phyloP scores from a whole-genome alignment of 2,329 filamentous ascomycete species.

The Chrysoporthe austroafricana region DNA sequence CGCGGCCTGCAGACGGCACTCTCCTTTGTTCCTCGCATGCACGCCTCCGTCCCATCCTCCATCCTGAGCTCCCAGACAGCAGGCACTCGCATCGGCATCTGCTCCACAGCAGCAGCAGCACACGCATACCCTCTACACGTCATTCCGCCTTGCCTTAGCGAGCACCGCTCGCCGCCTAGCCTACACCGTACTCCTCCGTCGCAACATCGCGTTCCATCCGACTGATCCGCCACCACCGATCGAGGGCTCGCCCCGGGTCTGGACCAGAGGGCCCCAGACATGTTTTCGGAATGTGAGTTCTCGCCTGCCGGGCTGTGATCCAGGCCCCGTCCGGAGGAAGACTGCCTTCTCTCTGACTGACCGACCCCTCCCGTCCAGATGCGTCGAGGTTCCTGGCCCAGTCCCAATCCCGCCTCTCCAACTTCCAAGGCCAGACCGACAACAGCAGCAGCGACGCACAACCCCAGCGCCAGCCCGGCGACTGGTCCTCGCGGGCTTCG shows the following conservation, averaged over 20 bases:
- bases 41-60: background rate
- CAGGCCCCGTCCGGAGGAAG: background rate
- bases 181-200: background rate
- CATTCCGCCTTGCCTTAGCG: slow-evolving; percentile 15
- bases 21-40: slow-evolving; percentile 1
- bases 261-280: slow-evolving; percentile 43
- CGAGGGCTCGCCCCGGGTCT: slow-evolving; percentile 20
- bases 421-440: slow-evolving; percentile 64
- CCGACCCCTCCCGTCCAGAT: slow-evolving; percentile 59
- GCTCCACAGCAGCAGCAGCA: background rate
- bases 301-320: background rate
- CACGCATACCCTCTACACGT: slow-evolving; percentile 12
- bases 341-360: background rate
- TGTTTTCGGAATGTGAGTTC: slow-evolving; percentile 89
- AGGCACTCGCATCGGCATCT: background rate
- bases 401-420: slow-evolving; percentile 87
- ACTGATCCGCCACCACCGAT: slow-evolving; percentile 10
- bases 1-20: background rate
- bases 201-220: background rate
- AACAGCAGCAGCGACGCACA: slow-evolving; percentile 42
- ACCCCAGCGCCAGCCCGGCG: slow-evolving; percentile 39
- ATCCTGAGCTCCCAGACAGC: background rate
- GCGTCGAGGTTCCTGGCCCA: slow-evolving; percentile 95
- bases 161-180: slow-evolving; percentile 8
- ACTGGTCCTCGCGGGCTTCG: slow-evolving; percentile 41